These are phyloP conservation scores for Irpex rosettiformis DNA, from an alignment of 1,284 basidiomycete species.

Conservation along the genomic window DNA sequence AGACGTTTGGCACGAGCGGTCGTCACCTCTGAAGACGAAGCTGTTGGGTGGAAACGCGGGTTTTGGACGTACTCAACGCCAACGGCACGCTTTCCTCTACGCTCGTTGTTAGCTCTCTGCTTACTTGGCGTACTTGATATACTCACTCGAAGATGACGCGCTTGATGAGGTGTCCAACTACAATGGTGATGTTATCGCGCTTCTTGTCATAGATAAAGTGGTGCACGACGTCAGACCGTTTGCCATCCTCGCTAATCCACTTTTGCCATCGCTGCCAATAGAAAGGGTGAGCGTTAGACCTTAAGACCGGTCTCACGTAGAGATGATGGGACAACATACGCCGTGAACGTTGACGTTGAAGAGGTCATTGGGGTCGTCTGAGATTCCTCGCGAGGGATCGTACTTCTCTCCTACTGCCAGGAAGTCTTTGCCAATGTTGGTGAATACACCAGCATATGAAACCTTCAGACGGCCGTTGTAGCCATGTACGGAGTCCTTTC, in stretches of 20 bases:
- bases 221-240: conserved; percentile 53
- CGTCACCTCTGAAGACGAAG: conserved; percentile 13
- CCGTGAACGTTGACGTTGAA: conserved; percentile 38
- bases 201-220: conserved; percentile 50
- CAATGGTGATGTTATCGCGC: conserved; percentile 10
- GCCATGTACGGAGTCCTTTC: conserved; percentile 40
- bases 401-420: conserved; percentile 41
- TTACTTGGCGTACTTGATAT: neutral
- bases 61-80: conserved; percentile 55
- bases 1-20: conserved; percentile 37
- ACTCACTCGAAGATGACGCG: conserved; percentile 24
- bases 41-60: conserved; percentile 20
- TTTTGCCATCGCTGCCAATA: conserved; percentile 23
- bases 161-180: conserved; percentile 21
- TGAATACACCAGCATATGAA: conserved; percentile 35
- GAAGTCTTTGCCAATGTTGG: conserved; percentile 43
- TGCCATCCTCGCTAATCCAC: conserved; percentile 50
- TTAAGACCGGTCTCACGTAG: neutral
- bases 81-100: conserved; percentile 35
- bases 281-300: neutral
- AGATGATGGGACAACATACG: conserved; percentile 29
- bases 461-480: conserved; percentile 50
- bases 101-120: neutral
- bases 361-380: conserved; percentile 42
- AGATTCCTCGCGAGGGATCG: conserved; percentile 38